Conservation (phyloP, 139 green algal species). For the Chlorella sp. region DNA sequence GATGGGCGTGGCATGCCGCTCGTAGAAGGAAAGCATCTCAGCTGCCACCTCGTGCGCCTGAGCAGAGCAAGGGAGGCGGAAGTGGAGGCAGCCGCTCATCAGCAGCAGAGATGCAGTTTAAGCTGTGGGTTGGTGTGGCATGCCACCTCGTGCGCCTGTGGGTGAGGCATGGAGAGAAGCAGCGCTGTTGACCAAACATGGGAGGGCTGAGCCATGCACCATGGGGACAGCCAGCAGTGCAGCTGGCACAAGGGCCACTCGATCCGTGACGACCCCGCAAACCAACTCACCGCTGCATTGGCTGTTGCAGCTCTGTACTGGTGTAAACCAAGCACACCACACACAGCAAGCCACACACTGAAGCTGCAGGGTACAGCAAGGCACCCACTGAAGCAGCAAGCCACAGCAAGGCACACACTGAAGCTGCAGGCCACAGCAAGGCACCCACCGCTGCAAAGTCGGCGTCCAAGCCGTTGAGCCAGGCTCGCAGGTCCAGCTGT, state of each 20-base stretch:
- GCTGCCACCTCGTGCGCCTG: slow-evolving; percentile 23
- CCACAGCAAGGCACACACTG: not conserved
- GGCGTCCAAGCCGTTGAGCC: slow-evolving; percentile 44
- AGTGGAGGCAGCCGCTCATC: too few relatives aligned
- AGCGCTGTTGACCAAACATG: too few relatives aligned
- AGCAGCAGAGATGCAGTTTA: too few relatives aligned
- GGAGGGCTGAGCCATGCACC: too few relatives aligned
- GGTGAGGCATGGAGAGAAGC: too few relatives aligned
- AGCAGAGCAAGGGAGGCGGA: too few relatives aligned
- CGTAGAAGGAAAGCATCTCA: slow-evolving; percentile 29
- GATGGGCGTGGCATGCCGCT: slow-evolving; percentile 10
- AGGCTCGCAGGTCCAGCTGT: slow-evolving; percentile 42
- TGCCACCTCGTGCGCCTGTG: too few relatives aligned
- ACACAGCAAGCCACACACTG: not conserved
- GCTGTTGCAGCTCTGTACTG: too few relatives aligned
- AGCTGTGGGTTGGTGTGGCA: too few relatives aligned
- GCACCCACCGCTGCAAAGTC: slow-evolving; percentile 6
- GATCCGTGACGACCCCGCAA: not conserved
- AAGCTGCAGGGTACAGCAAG: not conserved
- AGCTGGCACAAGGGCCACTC: too few relatives aligned
- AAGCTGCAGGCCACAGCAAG: not conserved
- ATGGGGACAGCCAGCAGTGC: too few relatives aligned
- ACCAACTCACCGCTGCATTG: not conserved
- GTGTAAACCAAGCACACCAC: too few relatives aligned
- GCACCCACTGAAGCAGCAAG: not conserved